These are phyloP conservation scores for Alternaria brassicicola DNA, from an alignment of 2,329 filamentous ascomycete genomes.

Conservation along the genomic window DNA sequence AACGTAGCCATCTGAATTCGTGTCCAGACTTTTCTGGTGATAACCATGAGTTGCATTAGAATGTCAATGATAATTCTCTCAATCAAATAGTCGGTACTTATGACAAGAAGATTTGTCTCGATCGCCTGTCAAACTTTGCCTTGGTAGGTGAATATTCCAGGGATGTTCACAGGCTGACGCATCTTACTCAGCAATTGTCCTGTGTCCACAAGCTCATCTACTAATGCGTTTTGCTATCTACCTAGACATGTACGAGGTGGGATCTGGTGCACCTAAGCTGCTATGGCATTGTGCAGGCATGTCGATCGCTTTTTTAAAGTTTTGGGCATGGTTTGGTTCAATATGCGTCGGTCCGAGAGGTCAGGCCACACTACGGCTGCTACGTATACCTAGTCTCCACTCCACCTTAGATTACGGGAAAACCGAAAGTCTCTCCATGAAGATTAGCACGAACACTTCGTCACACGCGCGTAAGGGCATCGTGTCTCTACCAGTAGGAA, in stretches of 20 bases:
- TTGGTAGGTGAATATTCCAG: neutral
- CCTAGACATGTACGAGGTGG: neutral
- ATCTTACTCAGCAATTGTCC: neutral
- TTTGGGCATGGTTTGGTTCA: neutral
- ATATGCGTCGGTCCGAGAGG: neutral
- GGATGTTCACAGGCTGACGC: neutral
- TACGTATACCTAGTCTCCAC: neutral
- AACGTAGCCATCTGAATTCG: neutral
- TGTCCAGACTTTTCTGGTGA: neutral
- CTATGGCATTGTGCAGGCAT: neutral
- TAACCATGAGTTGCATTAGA: neutral
- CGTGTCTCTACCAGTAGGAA: neutral
- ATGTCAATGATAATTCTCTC: neutral
- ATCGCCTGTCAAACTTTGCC: neutral
- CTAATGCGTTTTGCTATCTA: neutral
- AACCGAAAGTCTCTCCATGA: neutral
- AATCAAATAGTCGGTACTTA: neutral
- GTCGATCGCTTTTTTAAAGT: neutral
- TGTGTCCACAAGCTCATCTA: neutral
- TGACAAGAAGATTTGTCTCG: neutral
- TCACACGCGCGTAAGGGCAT: neutral
- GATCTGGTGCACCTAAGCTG: neutral
- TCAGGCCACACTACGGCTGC: neutral
- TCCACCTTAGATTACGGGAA: neutral
- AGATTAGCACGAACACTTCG: neutral